Base-by-base conservation (phyloP, 768 basidiomycete genomes). In the Tremella fuciformis region DNA sequence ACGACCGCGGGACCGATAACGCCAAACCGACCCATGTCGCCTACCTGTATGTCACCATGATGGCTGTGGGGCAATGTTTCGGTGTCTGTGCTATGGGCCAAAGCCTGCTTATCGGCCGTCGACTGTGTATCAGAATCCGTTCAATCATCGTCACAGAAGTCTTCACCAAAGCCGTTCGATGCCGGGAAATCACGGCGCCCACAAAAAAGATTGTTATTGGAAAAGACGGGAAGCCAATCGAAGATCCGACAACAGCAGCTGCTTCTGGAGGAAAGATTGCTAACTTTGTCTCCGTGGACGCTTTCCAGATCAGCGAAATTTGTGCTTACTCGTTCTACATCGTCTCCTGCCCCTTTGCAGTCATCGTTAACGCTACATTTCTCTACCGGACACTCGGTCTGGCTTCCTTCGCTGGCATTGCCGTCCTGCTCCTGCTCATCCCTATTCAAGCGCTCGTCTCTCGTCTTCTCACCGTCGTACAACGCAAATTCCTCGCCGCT, bases 341-440 rank as follows among this genome's bases (percentile, higher is more conserved):
- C 13, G 53, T 63, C 13, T 67, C 71, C 3, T 68, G 67, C 56
- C 69, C 73, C 13, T 53, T 71, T 18, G 67, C 67, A n/a, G 83
- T 91, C 60, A 68, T 81, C 42, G 83, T 92, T 63, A 89, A 88
- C 24, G 82, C 86, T 1, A 66, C 84, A 60, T 85, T 92, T 76
- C 76, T 93, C 52, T 92, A 91, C 74, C 82, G 80, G 51, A 79
- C 92, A 19, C 84, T 92, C 49, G 90, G 89, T 80, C 16, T 62
- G 24, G 66, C 69, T 25, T 60, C 70, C 13, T 58, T 74, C 50
- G 73, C 74, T 24, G 70, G 72, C 60, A 70, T 74, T 15, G 69
- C 62, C 2, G 66, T 69, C 15, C 57, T 75, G 4, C 55, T 76
- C 34, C 42, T 69, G 7, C 50, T 75, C 19, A 66, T 74, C 4